Evolutionary conservation across 441 rosid species (phyloP), one percentile per base, ranked within the genome.

Genomic region (Lepidium campestre): DNA sequence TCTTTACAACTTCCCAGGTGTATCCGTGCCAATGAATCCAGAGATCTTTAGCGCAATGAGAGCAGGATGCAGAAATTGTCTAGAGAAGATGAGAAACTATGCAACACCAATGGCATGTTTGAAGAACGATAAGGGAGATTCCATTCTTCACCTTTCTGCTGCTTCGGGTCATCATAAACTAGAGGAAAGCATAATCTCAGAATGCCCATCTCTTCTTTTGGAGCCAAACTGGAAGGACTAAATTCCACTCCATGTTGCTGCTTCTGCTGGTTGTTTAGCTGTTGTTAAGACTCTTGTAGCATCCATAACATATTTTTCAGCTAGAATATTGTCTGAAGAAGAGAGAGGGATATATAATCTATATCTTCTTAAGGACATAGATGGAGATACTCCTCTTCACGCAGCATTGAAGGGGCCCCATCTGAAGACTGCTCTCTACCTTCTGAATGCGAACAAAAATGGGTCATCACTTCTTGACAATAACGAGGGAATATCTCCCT

Each of bases 361-460:
- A n/a, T 17, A 42, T 42, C 12, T 18, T 35, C 5, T 12, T 0
- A 47, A 45, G 13, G 47, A 52, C 6, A 23, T 1, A 27, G 29
- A 50, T 18, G 60, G 61, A 9, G 40, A 70, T 48, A 50, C 68
- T 13, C 35, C 67, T 1, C 20, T 59, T 19, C 73, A 69, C 15
- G 29, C 7, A 13, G 42, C 42, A 13, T 13, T 37, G 17, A 37
- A 37, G 42, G 8, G 42, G 8, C 5, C 8, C 1, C 17, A n/a
- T n/a, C 1, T 37, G 15, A 14, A 37, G 42, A 13, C 42, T 2
- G 58, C 58, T 32, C 25, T 20, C 14, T 34, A 6, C 7, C 34
- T 48, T 1, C 25, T 53, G 8, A 15, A 32, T 4, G 41, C 58
- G 3, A 19, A 25, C 34, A n/a, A 36, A 11, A n/a, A 31, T 3